phyloP scores from a whole-genome alignment of 768 basidiomycete species.

The Trametes sanguinea region DNA sequence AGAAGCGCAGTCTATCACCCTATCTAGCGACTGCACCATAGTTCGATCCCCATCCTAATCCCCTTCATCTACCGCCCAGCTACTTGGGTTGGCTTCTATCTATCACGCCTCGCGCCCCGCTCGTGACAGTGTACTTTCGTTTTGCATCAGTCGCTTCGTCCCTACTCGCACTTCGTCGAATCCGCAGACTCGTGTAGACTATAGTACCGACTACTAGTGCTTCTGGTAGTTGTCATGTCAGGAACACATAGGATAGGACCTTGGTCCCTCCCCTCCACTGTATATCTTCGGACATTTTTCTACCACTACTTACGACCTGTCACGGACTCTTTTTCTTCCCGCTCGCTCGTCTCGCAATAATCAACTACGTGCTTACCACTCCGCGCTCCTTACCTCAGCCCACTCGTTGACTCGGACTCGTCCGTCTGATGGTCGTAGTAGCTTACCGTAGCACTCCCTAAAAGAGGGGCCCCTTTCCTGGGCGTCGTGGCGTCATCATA shows the following conservation, averaged over 20 bases:
- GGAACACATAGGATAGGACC: not conserved
- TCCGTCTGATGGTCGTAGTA: not conserved
- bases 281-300: constrained; percentile 10
- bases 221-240: not conserved
- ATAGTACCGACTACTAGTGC: not conserved
- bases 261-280: not conserved
- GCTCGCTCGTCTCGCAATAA: not conserved
- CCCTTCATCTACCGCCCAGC: not conserved
- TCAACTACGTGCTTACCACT: constrained; percentile 19
- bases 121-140: not conserved
- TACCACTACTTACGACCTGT: constrained; percentile 4
- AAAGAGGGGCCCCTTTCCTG: not conserved
- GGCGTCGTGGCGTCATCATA: not conserved
- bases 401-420: not conserved
- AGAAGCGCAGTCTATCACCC: not conserved
- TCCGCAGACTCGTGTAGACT: constrained; percentile 1
- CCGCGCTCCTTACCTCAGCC: constrained; percentile 1
- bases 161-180: not conserved
- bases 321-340: not conserved
- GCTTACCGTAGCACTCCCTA: not conserved
- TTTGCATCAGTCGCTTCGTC: not conserved
- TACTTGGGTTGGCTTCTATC: not conserved
- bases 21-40: not conserved
- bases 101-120: not conserved
- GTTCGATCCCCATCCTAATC: constrained; percentile 4